Evolutionary conservation across 441 rosid species (phyloP).

Genomic region (Brassica balearica): DNA sequence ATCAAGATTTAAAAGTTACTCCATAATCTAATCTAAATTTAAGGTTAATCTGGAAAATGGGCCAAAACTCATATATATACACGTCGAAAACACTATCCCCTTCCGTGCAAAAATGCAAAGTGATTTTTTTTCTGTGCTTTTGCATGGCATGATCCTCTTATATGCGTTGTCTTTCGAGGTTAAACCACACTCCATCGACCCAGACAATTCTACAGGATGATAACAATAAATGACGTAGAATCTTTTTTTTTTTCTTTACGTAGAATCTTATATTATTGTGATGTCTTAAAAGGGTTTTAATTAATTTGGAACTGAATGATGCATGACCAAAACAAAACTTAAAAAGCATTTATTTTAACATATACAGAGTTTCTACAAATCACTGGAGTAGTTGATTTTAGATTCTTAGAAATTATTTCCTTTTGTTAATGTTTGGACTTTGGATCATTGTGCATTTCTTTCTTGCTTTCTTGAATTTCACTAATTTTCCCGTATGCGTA

Average conservation of each 20-base stretch:
- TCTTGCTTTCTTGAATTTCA: constrained; percentile 37
- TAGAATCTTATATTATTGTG: not conserved
- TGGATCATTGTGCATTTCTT: constrained; percentile 24
- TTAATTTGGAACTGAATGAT: constrained; percentile 13
- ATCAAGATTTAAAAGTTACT: not conserved
- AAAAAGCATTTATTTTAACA: constrained; percentile 5
- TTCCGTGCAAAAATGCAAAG: not conserved
- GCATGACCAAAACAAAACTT: not conserved
- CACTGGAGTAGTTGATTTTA: constrained; percentile 21
- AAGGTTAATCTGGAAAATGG: not conserved
- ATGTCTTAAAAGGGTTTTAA: constrained; percentile 8
- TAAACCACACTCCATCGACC: not conserved
- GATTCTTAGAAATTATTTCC: constrained; percentile 3
- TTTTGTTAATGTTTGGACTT: constrained; percentile 19
- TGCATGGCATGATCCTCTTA: not conserved
- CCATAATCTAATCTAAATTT: not conserved
- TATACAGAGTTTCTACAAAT: constrained; percentile 20
- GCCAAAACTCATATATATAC: not conserved
- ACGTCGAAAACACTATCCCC: not conserved
- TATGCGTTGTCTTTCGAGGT: not conserved
- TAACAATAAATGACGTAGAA: constrained; percentile 1
- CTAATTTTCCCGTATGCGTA: constrained; percentile 43
- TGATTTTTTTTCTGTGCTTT: not conserved
- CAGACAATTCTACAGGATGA: not conserved
- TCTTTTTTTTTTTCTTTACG: not conserved